These are phyloP conservation scores for Chlorella sp. DNA, from an alignment of 139 green algal species.

Conservation along the genomic window DNA sequence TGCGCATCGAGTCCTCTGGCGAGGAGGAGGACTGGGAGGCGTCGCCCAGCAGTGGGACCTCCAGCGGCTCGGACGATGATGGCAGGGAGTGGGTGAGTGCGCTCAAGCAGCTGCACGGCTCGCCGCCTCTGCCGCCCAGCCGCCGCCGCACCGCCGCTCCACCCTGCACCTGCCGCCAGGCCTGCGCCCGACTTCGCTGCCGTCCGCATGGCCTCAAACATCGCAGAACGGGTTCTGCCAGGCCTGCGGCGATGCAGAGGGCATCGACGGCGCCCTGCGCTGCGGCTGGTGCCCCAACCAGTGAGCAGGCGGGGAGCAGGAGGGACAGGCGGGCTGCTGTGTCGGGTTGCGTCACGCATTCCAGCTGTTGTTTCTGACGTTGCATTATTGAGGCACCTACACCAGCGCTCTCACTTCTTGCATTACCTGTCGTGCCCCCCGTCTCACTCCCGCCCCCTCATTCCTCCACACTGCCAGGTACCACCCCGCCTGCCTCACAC, in stretches of 20 bases:
- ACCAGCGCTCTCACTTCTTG: too few relatives aligned
- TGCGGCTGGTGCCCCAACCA: conserved; percentile 13
- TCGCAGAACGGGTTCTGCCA: conserved; percentile 25
- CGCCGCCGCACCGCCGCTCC: too few relatives aligned
- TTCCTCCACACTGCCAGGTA: neutral
- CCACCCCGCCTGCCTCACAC: conserved; percentile 3
- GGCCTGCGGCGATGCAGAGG: conserved; percentile 11
- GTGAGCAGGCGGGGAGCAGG: too few relatives aligned
- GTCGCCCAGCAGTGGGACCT: neutral
- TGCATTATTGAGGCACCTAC: too few relatives aligned
- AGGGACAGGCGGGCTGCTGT: too few relatives aligned
- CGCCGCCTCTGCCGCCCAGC: neutral
- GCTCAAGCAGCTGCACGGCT: neutral
- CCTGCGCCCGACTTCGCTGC: neutral
- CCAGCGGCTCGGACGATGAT: neutral
- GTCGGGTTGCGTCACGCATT: too few relatives aligned
- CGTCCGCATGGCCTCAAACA: too few relatives aligned
- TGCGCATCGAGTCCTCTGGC: too few relatives aligned
- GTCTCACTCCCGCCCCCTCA: too few relatives aligned
- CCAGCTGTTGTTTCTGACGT: too few relatives aligned
- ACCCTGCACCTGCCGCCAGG: too few relatives aligned
- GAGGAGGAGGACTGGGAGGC: neutral
- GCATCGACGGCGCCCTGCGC: neutral
- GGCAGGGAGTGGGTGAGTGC: neutral
- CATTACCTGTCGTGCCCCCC: too few relatives aligned